These are phyloP conservation scores for Candida glucosophila DNA, from an alignment of 1,139 yeast species.

Conservation along the genomic window DNA sequence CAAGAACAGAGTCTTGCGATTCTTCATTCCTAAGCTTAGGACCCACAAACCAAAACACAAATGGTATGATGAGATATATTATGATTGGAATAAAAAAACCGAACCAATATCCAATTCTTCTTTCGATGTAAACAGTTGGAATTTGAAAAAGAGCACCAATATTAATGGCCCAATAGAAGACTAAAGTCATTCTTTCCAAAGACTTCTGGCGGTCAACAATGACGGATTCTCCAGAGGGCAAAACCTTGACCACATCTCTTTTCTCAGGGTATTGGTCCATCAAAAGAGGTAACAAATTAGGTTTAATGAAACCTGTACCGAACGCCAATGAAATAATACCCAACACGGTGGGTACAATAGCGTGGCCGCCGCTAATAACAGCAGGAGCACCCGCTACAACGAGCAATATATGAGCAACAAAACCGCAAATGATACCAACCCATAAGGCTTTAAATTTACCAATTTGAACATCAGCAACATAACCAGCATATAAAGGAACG, in stretches of 20 bases:
- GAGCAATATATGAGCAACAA: conserved; percentile 17
- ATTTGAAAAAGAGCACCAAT: conserved; percentile 72
- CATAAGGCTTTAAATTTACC: conserved; percentile 37
- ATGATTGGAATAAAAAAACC: conserved; percentile 57
- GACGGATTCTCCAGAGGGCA: conserved; percentile 56
- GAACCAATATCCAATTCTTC: conserved; percentile 68
- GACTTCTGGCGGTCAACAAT: conserved; percentile 66
- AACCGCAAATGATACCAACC: conserved; percentile 27
- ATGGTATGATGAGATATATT: conserved; percentile 40
- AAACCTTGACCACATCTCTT: conserved; percentile 49
- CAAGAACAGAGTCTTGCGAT: conserved; percentile 42
- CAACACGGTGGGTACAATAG: conserved; percentile 24
- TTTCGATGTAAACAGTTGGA: conserved; percentile 69
- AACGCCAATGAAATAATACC: conserved; percentile 30
- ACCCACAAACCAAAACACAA: conserved; percentile 31
- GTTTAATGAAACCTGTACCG: conserved; percentile 45
- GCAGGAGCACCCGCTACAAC: conserved; percentile 33
- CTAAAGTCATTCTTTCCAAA: conserved; percentile 64
- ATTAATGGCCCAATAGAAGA: conserved; percentile 75
- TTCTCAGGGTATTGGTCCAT: conserved; percentile 47
- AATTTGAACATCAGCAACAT: conserved; percentile 30
- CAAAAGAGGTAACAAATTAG: conserved; percentile 42
- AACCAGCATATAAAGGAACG: conserved; percentile 37
- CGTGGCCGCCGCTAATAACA: conserved; percentile 24
- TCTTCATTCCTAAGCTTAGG: conserved; percentile 28